phyloP scores from a whole-genome alignment of 2,329 filamentous ascomycete genomes.

The Pseudogymnoascus verrucosus region DNA sequence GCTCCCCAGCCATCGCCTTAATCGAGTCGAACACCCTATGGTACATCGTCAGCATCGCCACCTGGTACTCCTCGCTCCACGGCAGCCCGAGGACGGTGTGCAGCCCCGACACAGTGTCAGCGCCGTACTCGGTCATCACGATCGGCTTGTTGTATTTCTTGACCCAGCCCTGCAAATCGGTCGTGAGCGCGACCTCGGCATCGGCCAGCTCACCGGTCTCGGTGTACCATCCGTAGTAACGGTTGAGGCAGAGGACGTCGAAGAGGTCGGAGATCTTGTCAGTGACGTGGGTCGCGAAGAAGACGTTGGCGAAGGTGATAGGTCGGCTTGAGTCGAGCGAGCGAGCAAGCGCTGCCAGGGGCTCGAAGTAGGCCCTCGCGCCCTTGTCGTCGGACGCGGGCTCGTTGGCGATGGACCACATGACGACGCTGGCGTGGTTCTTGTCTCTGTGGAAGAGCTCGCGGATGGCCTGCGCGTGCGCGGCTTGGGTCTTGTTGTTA shows the following conservation, averaged over 20 bases:
- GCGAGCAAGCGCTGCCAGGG: conserved; percentile 16
- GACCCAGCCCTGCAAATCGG: conserved; percentile 22
- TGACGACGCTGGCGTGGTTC: conserved; percentile 61
- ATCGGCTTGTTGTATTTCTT: conserved; percentile 25
- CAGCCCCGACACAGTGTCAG: conserved; percentile 24
- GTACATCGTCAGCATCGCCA: conserved; percentile 22
- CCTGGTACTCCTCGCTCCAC: conserved; percentile 28
- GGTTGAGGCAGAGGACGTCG: conserved; percentile 25
- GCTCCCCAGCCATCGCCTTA: conserved; percentile 24
- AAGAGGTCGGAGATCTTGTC: conserved; percentile 23
- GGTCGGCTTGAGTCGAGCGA: conserved; percentile 23
- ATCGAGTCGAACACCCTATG: conserved; percentile 27
- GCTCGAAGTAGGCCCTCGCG: neutral
- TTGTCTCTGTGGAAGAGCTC: conserved; percentile 62
- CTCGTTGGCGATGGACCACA: conserved; percentile 69
- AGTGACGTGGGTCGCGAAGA: conserved; percentile 10
- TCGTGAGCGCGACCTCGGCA: conserved; percentile 20
- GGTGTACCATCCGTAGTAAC: conserved; percentile 26
- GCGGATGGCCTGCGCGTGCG: conserved; percentile 59
- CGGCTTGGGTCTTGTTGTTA: conserved; percentile 30
- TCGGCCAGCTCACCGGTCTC: conserved; percentile 20
- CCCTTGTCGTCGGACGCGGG: conserved; percentile 11
- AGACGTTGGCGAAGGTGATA: conserved; percentile 22
- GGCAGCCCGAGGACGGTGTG: conserved; percentile 22
- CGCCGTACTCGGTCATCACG: conserved; percentile 26